phyloP scores from a whole-genome alignment of 2,329 filamentous ascomycete species.

The Exophiala sp. region DNA sequence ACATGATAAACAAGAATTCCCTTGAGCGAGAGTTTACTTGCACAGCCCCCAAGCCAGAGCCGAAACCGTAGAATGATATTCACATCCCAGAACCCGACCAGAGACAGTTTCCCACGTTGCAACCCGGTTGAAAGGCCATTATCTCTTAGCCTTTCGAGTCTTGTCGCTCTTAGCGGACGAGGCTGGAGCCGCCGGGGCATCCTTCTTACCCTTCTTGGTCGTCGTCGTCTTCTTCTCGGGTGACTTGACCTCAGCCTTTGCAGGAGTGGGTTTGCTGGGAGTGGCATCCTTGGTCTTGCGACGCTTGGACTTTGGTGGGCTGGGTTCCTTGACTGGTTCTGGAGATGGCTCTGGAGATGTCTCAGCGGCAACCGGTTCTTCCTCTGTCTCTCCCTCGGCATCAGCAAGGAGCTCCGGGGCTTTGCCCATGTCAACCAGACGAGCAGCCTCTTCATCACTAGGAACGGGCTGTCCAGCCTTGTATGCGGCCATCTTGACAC shows the following conservation, averaged over 20 bases:
- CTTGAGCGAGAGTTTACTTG: slow-evolving; percentile 3
- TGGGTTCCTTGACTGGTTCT: slow-evolving; percentile 39
- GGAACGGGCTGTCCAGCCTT: slow-evolving; percentile 45
- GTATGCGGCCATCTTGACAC: slow-evolving; percentile 52
- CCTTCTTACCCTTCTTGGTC: slow-evolving; percentile 47
- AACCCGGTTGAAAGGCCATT: too few relatives aligned
- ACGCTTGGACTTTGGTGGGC: slow-evolving; percentile 41
- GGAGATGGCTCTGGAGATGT: slow-evolving; percentile 34
- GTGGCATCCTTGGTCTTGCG: slow-evolving; percentile 39
- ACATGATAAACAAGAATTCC: slow-evolving; percentile 9
- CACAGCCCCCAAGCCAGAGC: slow-evolving; percentile 1
- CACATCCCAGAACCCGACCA: slow-evolving; percentile 1
- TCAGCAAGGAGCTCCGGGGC: slow-evolving; percentile 24
- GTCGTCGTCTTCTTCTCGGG: slow-evolving; percentile 36
- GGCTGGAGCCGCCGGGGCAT: slow-evolving; percentile 28
- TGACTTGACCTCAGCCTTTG: slow-evolving; percentile 31
- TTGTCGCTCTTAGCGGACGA: slow-evolving; percentile 27
- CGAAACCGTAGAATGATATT: slow-evolving; percentile 10
- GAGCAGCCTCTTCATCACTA: slow-evolving; percentile 42
- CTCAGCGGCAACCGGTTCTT: slow-evolving; percentile 31
- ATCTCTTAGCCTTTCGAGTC: slow-evolving; percentile 27
- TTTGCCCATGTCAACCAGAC: slow-evolving; percentile 38
- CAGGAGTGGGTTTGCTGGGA: slow-evolving; percentile 36
- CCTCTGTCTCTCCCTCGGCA: slow-evolving; percentile 35
- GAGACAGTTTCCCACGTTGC: too few relatives aligned